These are phyloP conservation scores for Colletotrichum sp. DNA, from an alignment of 2,329 filamentous ascomycete genomes.

Conservation along the genomic window DNA sequence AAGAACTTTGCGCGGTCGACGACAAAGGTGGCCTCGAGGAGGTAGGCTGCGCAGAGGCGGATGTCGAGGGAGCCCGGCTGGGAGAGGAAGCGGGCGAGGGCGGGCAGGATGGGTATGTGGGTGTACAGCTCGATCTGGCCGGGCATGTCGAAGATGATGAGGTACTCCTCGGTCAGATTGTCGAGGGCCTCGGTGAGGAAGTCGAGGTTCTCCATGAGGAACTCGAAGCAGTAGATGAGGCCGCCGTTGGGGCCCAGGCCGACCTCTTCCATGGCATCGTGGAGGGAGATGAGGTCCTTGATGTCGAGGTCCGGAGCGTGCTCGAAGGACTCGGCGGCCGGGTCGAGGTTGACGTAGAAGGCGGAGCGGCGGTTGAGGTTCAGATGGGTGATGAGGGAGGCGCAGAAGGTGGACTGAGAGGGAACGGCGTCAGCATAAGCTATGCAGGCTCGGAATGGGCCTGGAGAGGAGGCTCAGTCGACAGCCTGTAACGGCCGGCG, in stretches of 20 bases:
- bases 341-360: conserved; percentile 98
- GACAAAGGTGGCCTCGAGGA: conserved; percentile 95
- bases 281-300: conserved; percentile 89
- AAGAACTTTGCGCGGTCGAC: conserved; percentile 98
- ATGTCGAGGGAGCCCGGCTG: conserved; percentile 83
- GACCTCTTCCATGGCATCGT: conserved; percentile 97
- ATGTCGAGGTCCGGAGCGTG: conserved; percentile 95
- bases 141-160: conserved; percentile 98
- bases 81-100: conserved; percentile 81
- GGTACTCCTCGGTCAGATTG: conserved; percentile 87
- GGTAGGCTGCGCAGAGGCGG: conserved; percentile 89
- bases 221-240: conserved; percentile 96
- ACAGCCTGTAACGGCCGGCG: neutral
- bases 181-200: conserved; percentile 88
- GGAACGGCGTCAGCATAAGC: neutral
- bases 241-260: conserved; percentile 90
- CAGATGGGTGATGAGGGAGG: conserved; percentile 89
- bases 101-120: conserved; percentile 90
- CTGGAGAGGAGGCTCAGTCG: neutral
- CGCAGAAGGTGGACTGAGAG: conserved; percentile 86
- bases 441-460: neutral
- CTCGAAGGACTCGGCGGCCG: conserved; percentile 89
- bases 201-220: conserved; percentile 91
- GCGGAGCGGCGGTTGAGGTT: conserved; percentile 89
- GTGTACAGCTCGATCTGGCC: conserved; percentile 99